Base-by-base conservation (phyloP, 1,284 basidiomycete genomes). In the Psilocybe mexicana region DNA sequence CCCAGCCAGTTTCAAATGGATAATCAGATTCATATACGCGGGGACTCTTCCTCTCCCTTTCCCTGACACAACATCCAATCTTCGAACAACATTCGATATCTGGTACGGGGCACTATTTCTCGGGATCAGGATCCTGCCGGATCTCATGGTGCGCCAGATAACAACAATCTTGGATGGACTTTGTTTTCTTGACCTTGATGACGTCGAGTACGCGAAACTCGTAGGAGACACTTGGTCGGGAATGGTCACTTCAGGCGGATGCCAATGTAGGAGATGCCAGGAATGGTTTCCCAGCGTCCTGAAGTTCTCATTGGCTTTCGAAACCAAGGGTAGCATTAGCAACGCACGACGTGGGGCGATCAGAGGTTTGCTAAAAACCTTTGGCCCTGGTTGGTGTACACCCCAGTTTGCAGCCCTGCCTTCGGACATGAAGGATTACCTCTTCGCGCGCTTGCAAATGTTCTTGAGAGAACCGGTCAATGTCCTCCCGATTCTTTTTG, bases 301-400 rank as follows among this genome's bases (percentile, higher is more conserved):
- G 10, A 12, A 38, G 8, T 51, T 38, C 24, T 6, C 49, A 23
- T 14, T 25, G 12, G 18, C 36, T 25, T 6, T 14, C 6, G 23
- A 25, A 3, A n/a, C 38, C 2, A 5, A 51, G 26, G 18, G 14
- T 23, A n/a, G 40, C 36, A 25, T 23, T 24, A 14, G 38, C 35
- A 36, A 18, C 18, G 18, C 18, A 18, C 18, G 25, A 12, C 49
- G 49, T 2, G 49, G 49, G 6, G 33, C 36, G 7, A 33, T 30
- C 23, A 24, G 49, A 25, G 49, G 18, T n/a, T 36, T 51, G 23
- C 5, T 40, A 5, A 40, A 6, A 6, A 11, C 24, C 6, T 51
- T 51, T n/a, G 49, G 49, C 40, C 14, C 2, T 7, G 49, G 49
- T 24, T 51, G 49, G 49, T 51, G 49, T 24, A 51, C 35, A 6